Percentiles rank a stretch among this genome's conserved stretches.
Evolutionary conservation across 2,329 filamentous ascomycete species (phyloP).

Genomic region (Erysiphe neolycopersici): DNA sequence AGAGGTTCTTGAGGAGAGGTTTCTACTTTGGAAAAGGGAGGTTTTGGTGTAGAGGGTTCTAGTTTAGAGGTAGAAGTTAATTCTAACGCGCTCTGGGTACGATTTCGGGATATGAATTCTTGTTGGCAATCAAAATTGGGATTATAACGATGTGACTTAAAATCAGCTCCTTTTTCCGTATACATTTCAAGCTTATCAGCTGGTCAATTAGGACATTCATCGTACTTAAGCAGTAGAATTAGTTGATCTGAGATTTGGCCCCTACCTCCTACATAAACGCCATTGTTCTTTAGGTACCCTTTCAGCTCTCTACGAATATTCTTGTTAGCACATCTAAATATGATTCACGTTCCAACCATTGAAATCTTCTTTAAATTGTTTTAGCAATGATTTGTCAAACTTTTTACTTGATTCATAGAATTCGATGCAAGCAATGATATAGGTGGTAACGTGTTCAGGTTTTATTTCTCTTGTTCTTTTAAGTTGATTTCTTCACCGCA

Average conservation of each 20-base stretch:
- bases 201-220: neutral
- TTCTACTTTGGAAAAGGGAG: neutral
- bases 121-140: neutral
- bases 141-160: no score
- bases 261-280: neutral
- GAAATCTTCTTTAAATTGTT: neutral
- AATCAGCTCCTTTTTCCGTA: neutral
- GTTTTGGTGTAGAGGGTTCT: neutral
- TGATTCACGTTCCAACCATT: neutral
- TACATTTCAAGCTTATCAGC: neutral
- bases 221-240: neutral
- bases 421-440: neutral
- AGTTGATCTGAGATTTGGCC: neutral
- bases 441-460: neutral
- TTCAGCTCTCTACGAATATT: neutral
- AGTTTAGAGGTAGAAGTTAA: neutral
- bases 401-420: neutral
- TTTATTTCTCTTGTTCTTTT: no score
- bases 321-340: neutral
- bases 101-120: neutral
- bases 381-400: neutral
- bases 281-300: neutral
- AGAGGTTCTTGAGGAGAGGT: neutral
- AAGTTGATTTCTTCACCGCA: no score
- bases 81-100: neutral